These are phyloP conservation scores for Hypoxylon trugodes DNA, from an alignment of 495 filamentous ascomycete genomes.

Conservation along the genomic window DNA sequence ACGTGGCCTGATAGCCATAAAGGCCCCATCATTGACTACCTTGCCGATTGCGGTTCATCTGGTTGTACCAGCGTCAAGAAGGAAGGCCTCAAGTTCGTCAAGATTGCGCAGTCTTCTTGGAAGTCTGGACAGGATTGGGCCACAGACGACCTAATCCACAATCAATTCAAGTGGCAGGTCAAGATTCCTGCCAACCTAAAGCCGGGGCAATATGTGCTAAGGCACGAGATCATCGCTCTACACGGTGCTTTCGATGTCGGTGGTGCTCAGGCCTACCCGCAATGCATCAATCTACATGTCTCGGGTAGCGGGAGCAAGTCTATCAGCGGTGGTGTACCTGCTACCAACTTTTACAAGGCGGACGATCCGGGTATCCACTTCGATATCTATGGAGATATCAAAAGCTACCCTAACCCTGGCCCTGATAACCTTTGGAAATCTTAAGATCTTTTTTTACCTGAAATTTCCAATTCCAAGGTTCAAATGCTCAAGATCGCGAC, in stretches of 20 bases:
- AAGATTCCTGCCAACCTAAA: conserved; percentile 65
- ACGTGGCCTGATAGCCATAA: conserved; percentile 57
- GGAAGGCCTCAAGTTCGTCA: conserved; percentile 68
- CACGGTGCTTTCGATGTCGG: conserved; percentile 63
- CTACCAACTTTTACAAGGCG: conserved; percentile 61
- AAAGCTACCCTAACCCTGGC: conserved; percentile 47
- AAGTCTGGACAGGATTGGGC: conserved; percentile 73
- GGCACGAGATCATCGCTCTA: conserved; percentile 76
- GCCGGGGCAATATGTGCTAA: conserved; percentile 71
- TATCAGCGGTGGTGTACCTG: conserved; percentile 46
- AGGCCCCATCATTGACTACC: conserved; percentile 56
- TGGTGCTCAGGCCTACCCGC: conserved; percentile 74
- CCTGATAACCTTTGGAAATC: no score
- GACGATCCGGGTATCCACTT: conserved; percentile 64
- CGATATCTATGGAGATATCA: conserved; percentile 62
- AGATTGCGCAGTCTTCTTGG: conserved; percentile 66
- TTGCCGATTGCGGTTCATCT: conserved; percentile 73
- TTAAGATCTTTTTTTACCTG: no score
- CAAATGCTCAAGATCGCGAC: no score
- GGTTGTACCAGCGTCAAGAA: conserved; percentile 69
- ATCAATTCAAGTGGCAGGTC: conserved; percentile 67
- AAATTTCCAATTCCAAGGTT: no score
- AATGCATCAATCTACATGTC: conserved; percentile 72
- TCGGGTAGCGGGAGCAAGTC: conserved; percentile 63
- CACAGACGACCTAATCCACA: conserved; percentile 66